Conservation (phyloP, 176 grass and related monocot species). For the Typha latifolia region DNA sequence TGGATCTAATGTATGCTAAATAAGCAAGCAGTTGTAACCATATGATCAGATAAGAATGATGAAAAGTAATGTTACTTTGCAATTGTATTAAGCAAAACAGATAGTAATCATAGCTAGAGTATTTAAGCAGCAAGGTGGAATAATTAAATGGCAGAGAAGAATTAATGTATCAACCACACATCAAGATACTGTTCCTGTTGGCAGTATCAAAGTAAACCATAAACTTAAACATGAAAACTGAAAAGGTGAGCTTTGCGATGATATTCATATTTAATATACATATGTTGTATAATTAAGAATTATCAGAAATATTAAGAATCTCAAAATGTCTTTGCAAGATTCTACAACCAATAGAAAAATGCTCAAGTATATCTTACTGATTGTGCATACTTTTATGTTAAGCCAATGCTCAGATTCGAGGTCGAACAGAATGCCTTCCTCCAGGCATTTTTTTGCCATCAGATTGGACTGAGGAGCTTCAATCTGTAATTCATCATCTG, state of each 20-base stretch:
- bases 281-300: not conserved
- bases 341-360: not conserved
- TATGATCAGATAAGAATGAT: too few species aligned
- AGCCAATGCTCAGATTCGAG: constrained; percentile 61
- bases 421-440: constrained; percentile 67
- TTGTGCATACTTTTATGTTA: constrained; percentile 47
- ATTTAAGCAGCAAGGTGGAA: too few species aligned
- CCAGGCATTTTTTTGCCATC: constrained; percentile 53
- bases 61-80: too few species aligned
- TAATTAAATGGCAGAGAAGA: too few species aligned
- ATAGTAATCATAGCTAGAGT: too few species aligned
- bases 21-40: too few species aligned
- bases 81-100: too few species aligned
- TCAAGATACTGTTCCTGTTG: too few species aligned
- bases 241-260: not conserved
- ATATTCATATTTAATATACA: not conserved
- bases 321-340: not conserved
- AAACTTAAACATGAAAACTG: not conserved
- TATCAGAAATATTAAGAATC: not conserved
- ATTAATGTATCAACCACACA: too few species aligned
- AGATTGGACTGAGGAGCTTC: constrained; percentile 25
- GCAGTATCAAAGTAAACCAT: too few species aligned
- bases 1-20: too few species aligned
- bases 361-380: not conserved
- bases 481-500: constrained; percentile 28